Evolutionary conservation across 345 rosid genomes (phyloP), one percentile per base, ranked within the genome.

Genomic region (Lagerstroemia speciosa): DNA sequence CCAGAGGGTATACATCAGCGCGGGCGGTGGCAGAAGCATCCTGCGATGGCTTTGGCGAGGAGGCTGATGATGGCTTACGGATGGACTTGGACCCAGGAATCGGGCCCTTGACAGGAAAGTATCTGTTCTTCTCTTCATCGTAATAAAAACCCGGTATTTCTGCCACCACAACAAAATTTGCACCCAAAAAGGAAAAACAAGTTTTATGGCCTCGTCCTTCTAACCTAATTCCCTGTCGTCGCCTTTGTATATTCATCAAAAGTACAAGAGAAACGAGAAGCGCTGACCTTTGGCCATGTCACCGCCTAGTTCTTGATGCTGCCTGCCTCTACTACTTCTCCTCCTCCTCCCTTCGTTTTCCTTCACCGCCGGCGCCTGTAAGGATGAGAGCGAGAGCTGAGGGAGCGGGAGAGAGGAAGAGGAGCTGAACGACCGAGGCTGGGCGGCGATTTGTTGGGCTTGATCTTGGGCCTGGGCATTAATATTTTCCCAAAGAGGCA

Each of bases 61-160:
- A 12, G 31, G 63, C 34, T 8, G 66, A 30, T 8, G 62, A 31
- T n/a, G 65, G 2, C 15, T 0, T 74, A 64, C 78, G 62, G 24
- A 68, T 20, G 48, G 83, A 72, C 61, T 62, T 32, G 58, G 82
- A 67, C n/a, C 93, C 91, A 1, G 96, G 95, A 55, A 86, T 82
- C 22, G 89, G 93, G 34, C 95, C 89, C 73, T 80, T 89, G 73
- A 84, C 76, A 30, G 95, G 93, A 74, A 89, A 94, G 67, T 88
- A 89, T 75, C 96, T 78, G 74, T 91, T 89, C 90, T 86, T 94
- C 85, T 85, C 95, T 37, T 83, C 84, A 78, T 94, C 97, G 76
- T 69, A 89, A 73, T 91, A 89, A 70, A 84, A 89, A 52, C 98
- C 98, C 45, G 91, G 92, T 78, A 89, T 87, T 32, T 91, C 98